Evolutionary conservation across 2,329 filamentous ascomycete genomes (phyloP).

Genomic region (Aureobasidium sp.): DNA sequence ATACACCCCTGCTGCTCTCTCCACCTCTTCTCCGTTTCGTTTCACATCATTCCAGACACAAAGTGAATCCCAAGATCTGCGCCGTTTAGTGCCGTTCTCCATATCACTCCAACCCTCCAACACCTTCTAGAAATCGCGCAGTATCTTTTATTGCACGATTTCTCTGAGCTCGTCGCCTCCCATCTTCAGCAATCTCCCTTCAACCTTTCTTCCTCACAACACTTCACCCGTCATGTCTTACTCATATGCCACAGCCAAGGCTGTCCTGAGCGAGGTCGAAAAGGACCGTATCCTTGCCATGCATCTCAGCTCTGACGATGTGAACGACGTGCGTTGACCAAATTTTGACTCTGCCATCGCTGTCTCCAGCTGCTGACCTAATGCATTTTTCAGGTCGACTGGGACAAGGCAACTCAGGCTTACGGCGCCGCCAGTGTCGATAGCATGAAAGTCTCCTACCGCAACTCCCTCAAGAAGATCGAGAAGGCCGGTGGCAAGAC

Average conservation of each 20-base stretch:
- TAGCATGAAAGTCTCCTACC: conserved; percentile 22
- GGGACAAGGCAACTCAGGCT: conserved; percentile 23
- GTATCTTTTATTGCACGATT: neutral
- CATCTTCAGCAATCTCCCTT: neutral
- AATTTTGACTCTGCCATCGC: neutral
- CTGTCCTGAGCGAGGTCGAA: conserved; percentile 23
- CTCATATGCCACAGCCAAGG: conserved; percentile 23
- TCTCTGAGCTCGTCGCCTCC: neutral
- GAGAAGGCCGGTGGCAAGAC: conserved; percentile 21
- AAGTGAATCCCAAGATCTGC: neutral
- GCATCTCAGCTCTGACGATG: conserved; percentile 21
- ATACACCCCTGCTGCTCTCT: neutral
- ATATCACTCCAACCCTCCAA: neutral
- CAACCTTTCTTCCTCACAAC: neutral
- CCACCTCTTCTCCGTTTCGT: neutral
- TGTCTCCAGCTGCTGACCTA: neutral
- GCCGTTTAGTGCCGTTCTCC: neutral
- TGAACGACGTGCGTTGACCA: conserved; percentile 13
- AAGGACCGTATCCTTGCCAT: conserved; percentile 26
- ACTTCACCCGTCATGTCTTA: conserved; percentile 19
- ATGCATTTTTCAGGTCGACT: conserved; percentile 22
- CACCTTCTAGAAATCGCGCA: neutral
- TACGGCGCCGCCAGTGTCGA: conserved; percentile 23
- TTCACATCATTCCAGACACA: neutral
- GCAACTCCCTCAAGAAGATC: conserved; percentile 25